Base-by-base conservation (phyloP, 495 filamentous ascomycete genomes). In the Cercophora sp. region DNA sequence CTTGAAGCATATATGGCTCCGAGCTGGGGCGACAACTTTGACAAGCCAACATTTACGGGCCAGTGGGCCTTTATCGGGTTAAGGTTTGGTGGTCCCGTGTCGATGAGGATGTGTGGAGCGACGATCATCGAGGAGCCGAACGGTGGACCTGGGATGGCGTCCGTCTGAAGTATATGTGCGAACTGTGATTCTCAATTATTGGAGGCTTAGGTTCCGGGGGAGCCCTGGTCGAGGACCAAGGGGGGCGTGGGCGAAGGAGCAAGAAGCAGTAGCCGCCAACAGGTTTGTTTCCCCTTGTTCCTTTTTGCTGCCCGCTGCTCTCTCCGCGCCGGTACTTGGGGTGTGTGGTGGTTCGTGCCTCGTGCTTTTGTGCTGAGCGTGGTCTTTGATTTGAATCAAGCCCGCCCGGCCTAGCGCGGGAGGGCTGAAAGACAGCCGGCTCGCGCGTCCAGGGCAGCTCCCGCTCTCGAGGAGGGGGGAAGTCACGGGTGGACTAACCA, bases 381-480 rank as follows among this genome's bases (percentile, higher is more conserved):
- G 47, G 49, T 29, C 48, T 56, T 56, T 60, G 49, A 52, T 59
- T 56, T 53, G 47, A 45, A 46, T 52, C 52, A 55, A 59, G 50
- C 59, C 55, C 50, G 49, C 42, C 59, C 43, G 35, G 51, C 48
- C 56, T 64, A 67, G 64, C 55, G 64, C 59, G 59, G 54, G 52
- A 64, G 57, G 62, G 64, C 64, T 67, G 64, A 65, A 55, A 64
- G 59, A 58, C 56, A 49, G 29, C 42, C 47, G 49, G 50, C 47
- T 46, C 20, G 23, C 18, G 49, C 25, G 49, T 41, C 35, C 48
- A 46, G 48, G 55, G 47, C 41, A 18, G 23, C 8, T 8, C 10
- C 11, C 8, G 46, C 29, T 32, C 22, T 18, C 26, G 19, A 27
- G 43, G 27, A 46, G 23, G 46, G 13, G 19, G 47, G 39, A 47